Conservation (phyloP, 768 basidiomycete species). For the Tricholoma sp. region DNA sequence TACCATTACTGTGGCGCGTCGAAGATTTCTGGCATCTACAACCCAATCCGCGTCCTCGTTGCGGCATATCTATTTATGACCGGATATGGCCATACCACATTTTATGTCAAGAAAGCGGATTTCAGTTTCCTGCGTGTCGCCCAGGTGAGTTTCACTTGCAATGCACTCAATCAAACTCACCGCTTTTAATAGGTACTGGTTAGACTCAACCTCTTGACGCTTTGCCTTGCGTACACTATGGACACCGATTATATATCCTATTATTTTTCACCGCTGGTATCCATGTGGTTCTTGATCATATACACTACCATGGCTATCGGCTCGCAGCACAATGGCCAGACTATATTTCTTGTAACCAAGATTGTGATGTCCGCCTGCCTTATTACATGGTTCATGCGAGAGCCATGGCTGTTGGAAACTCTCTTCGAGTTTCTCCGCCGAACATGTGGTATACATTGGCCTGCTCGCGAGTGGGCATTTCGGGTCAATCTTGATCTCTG, state of each 20-base stretch:
- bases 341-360: conserved; percentile 64
- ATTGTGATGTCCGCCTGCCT: conserved; percentile 57
- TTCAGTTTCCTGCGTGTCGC: conserved; percentile 75
- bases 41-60: conserved; percentile 83
- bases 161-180: conserved; percentile 4
- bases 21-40: conserved; percentile 89
- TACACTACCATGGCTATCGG: conserved; percentile 75
- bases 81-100: conserved; percentile 86
- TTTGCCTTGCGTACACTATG: conserved; percentile 85
- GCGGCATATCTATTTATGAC: conserved; percentile 92
- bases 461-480: conserved; percentile 83
- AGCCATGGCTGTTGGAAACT: conserved; percentile 54
- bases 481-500: conserved; percentile 84
- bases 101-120: conserved; percentile 86
- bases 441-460: conserved; percentile 79
- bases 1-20: conserved; percentile 93
- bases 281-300: conserved; percentile 86
- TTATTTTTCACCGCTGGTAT: conserved; percentile 87
- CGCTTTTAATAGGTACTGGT: conserved; percentile 52
- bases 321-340: conserved; percentile 66
- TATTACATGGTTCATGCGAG: conserved; percentile 62
- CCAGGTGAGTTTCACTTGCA: conserved; percentile 39
- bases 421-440: conserved; percentile 59
- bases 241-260: conserved; percentile 88
- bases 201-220: conserved; percentile 78